These are phyloP conservation scores for Amanita rubescens DNA, from an alignment of 768 basidiomycete genomes.

Conservation along the genomic window DNA sequence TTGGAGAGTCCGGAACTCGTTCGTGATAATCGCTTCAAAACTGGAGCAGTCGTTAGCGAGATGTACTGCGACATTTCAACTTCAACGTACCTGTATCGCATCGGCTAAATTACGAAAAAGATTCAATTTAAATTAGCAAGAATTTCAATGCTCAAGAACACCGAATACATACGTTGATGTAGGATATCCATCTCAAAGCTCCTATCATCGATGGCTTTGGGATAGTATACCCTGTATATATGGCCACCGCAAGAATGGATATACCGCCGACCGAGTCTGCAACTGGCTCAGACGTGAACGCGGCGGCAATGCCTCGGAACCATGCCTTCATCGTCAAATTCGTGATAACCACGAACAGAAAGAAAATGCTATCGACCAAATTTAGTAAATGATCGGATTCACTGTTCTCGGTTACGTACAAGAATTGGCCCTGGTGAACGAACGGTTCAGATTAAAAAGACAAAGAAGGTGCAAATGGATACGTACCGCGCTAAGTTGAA, in stretches of 20 bases:
- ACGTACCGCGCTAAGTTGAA: slow-evolving; percentile 38
- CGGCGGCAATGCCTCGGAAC: slow-evolving; percentile 64
- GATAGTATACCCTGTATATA: slow-evolving; percentile 34
- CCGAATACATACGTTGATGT: slow-evolving; percentile 40
- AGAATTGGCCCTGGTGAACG: slow-evolving; percentile 42
- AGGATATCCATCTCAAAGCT: slow-evolving; percentile 60
- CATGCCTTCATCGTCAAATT: slow-evolving; percentile 65
- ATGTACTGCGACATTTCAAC: neutral
- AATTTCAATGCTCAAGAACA: neutral
- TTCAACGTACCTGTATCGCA: slow-evolving; percentile 20
- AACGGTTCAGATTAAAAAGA: neutral
- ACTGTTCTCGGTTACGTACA: slow-evolving; percentile 34
- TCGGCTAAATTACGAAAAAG: neutral
- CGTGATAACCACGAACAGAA: slow-evolving; percentile 47
- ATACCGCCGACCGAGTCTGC: slow-evolving; percentile 53
- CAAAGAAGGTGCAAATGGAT: no score
- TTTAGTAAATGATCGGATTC: slow-evolving; percentile 2
- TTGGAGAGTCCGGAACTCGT: slow-evolving; percentile 71
- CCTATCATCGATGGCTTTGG: slow-evolving; percentile 61
- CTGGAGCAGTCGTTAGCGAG: neutral
- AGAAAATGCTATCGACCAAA: slow-evolving; percentile 38
- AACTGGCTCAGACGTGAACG: slow-evolving; percentile 48
- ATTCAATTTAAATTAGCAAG: neutral
- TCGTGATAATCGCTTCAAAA: slow-evolving; percentile 72
- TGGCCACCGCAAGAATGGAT: slow-evolving; percentile 20